Evolutionary conservation across 805 yeast species (phyloP), one percentile per base, ranked within the genome.

Genomic region (Candida sonorensis): DNA sequence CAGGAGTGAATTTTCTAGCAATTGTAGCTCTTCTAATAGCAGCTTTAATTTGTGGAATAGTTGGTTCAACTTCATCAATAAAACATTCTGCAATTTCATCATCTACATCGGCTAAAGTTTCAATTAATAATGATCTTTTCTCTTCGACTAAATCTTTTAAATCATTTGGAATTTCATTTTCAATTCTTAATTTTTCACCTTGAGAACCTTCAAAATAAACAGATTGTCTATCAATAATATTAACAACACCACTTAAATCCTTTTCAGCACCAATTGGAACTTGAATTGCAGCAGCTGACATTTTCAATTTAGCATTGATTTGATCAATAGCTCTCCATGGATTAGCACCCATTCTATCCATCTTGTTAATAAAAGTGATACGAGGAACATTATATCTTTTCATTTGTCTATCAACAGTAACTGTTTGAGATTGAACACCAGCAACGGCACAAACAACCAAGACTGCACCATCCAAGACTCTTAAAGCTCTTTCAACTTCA

Each of bases 281-380:
- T 66, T 92, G 99, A 40, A 92, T 75, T 13, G 97, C 96, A 38
- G 97, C 97, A 41, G 97, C 97, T 16, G 95, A 85, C 26, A 87
- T 85, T 61, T 78, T 85, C 56, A 92, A 73, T 59, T 92, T 92
- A 34, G 63, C 47, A 62, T 90, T 86, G 48, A 92, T 72, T 65
- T 90, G 97, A 36, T 84, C 94, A 50, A 92, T 82, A 36, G 94
- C 96, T 42, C 72, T 75, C 81, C 94, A 92, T 15, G 99, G 99
- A 61, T 92, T 80, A 35, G 98, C 84, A 45, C 99, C 99, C 96
- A 92, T 85, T 58, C 99, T 78, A 62, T 92, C 99, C 97, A 92
- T 88, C 67, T 92, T 92, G 66, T 92, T 92, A 61, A 92, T 83
- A 53, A 92, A 92, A 8, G 98, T 90, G 33, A 92, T 72, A 54